Evolutionary conservation across 1,139 yeast species (phyloP).

Genomic region (Diutina ranongensis): DNA sequence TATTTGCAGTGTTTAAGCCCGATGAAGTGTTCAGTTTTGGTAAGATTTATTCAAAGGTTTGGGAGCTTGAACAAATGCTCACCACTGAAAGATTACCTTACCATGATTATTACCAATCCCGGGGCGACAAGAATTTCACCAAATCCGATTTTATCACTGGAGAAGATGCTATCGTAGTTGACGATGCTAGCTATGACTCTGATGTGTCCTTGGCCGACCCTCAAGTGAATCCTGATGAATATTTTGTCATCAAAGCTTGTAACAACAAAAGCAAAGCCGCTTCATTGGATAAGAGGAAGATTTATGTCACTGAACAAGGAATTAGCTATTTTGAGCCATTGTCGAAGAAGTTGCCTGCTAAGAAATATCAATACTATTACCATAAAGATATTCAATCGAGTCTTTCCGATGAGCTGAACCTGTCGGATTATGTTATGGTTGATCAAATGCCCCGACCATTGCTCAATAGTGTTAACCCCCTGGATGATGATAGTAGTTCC

Average conservation of each 20-base stretch:
- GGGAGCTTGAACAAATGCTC: conserved; percentile 14
- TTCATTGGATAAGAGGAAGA: conserved; percentile 1
- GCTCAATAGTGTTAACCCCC: not conserved
- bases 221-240: conserved; percentile 34
- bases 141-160: not conserved
- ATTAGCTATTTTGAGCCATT: conserved; percentile 19
- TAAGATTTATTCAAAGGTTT: conserved; percentile 43
- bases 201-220: conserved; percentile 45
- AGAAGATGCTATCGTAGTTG: conserved; percentile 8
- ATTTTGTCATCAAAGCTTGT: conserved; percentile 33
- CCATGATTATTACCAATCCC: conserved; percentile 12
- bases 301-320: conserved; percentile 11
- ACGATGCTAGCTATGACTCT: conserved; percentile 26
- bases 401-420: not conserved
- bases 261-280: conserved; percentile 9
- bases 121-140: conserved; percentile 15
- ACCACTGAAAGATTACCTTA: conserved; percentile 8
- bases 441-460: not conserved
- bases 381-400: conserved; percentile 9
- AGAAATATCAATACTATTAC: conserved; percentile 23
- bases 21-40: conserved; percentile 40
- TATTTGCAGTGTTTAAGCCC: conserved; percentile 47
- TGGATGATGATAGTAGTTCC: conserved; percentile 3
- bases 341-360: conserved; percentile 17
- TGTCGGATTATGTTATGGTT: not conserved